These are phyloP conservation scores for Penicillium subrubescens DNA, from an alignment of 495 filamentous ascomycete genomes.

Conservation along the genomic window DNA sequence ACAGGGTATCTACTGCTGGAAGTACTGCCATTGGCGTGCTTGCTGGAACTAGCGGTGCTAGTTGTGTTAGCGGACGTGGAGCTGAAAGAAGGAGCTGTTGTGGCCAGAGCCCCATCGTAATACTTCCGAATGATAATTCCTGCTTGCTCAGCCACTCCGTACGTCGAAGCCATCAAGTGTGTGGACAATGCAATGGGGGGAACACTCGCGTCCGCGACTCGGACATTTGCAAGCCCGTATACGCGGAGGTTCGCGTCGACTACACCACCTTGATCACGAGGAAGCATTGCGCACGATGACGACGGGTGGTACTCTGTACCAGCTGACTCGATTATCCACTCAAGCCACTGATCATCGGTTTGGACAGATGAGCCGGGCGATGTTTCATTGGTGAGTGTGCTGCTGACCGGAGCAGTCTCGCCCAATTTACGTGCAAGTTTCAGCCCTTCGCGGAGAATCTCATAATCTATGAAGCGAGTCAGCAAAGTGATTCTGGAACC, in stretches of 20 bases:
- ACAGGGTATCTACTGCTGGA: not conserved
- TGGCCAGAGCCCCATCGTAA: not conserved
- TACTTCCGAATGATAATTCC: constrained; percentile 20
- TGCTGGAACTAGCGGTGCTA: not conserved
- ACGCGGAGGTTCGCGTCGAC: constrained; percentile 51
- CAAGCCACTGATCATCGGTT: constrained; percentile 30
- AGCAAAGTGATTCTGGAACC: not conserved
- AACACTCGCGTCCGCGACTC: constrained; percentile 52
- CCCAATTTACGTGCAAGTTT: constrained; percentile 34
- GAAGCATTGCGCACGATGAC: constrained; percentile 55
- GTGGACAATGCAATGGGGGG: constrained; percentile 49
- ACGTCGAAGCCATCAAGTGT: constrained; percentile 54
- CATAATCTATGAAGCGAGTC: constrained; percentile 20
- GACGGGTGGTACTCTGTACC: constrained; percentile 51
- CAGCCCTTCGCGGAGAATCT: constrained; percentile 41
- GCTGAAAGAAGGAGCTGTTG: not conserved
- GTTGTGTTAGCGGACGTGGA: not conserved
- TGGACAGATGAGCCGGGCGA: constrained; percentile 25
- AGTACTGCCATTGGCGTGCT: not conserved
- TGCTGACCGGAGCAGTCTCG: constrained; percentile 27
- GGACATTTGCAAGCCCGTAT: constrained; percentile 52
- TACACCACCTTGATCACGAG: constrained; percentile 48
- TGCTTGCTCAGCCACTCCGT: constrained; percentile 52
- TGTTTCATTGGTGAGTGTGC: constrained; percentile 28
- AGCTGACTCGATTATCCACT: constrained; percentile 24